Base-by-base conservation (phyloP, 495 filamentous ascomycete genomes). In the Penicillium angulare region DNA sequence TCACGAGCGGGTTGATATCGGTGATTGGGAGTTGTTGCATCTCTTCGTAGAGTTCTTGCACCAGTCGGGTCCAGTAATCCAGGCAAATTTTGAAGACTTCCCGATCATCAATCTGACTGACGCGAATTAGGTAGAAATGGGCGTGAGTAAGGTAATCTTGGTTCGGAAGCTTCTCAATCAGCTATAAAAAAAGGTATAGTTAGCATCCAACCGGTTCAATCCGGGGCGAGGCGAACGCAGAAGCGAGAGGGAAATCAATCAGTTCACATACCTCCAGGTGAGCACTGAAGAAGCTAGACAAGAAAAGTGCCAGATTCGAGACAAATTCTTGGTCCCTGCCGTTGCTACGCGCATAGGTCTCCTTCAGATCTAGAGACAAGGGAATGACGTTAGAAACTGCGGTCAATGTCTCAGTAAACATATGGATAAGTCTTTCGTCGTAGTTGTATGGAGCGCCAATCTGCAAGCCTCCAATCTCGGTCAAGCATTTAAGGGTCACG, bases 61-160 rank as follows among this genome's bases (percentile, higher is more conserved):
- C 95, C 12, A 97, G 79, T 61, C 96, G 96, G 17, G 95, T 95
- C 93, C 93, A 99, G 71, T 99, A 99, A 59, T 99, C 93, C 41
- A 99, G 75, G 62, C 90, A 96, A 57, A 97, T 97, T 77, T 99
- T 99, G 80, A 99, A 99, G 50, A 99, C 93, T 64, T 99, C 93
- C 43, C 93, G 84, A 60, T 99, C 93, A 49, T 99, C 93, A 52
- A 99, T 97, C 66, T 97, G 95, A 26, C 90, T 96, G 59, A 99
- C 95, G 15, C 90, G 85, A 61, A 99, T 97, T 8, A 99, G 82
- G 66, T 99, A 99, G 72, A 92, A 97, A 68, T 99, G 93, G 17
- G 88, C 90, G 60, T 99, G 93, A 0, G 85, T 89, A 21, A 99
- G 85, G 65, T 88, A 97, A 56, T 97, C 93, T 55, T 86, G 84